A percentile compares a stretch with the other conserved stretches of the same genome.
Evolutionary conservation across 108 stramenopile species (phyloP).

Genomic region (Tribonema minus): DNA sequence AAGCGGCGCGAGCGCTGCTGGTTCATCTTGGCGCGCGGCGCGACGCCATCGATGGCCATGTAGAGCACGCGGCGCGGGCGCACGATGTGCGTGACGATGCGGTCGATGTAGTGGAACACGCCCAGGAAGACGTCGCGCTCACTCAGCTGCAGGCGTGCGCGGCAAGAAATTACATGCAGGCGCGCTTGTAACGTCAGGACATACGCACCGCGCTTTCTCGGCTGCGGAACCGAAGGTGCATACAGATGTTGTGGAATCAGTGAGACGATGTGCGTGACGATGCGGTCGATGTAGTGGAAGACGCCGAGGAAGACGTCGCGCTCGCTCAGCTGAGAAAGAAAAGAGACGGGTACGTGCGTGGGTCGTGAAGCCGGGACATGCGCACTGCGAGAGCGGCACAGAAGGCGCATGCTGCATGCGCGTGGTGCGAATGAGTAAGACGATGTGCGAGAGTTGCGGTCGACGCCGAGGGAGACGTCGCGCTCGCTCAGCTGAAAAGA

Average conservation of each 20-base stretch:
- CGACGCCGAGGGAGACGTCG: constrained; percentile 51
- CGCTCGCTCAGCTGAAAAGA: constrained; percentile 48
- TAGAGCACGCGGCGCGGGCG: constrained; percentile 77
- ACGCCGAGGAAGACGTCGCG: constrained; percentile 51
- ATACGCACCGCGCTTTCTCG: too few relatives aligned
- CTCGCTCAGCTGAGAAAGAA: constrained; percentile 47
- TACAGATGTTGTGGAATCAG: too few relatives aligned
- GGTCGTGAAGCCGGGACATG: too few relatives aligned
- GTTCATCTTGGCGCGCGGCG: constrained; percentile 99
- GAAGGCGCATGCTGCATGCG: too few relatives aligned
- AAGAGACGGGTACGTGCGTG: too few relatives aligned
- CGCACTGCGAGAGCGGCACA: too few relatives aligned
- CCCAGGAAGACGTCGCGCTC: constrained; percentile 51
- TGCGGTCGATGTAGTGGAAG: constrained; percentile 54
- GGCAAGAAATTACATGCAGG: too few relatives aligned
- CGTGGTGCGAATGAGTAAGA: too few relatives aligned
- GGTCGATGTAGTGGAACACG: constrained; percentile 54
- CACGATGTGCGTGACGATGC: constrained; percentile 57
- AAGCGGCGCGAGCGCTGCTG: constrained; percentile 96
- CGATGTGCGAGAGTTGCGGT: constrained; percentile 53
- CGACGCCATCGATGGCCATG: constrained; percentile 96
- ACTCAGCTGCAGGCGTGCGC: too few relatives aligned
- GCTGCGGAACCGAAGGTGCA: too few relatives aligned
- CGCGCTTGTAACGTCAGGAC: too few relatives aligned
- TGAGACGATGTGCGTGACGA: constrained; percentile 54